Percentiles rank a stretch among this genome's conserved stretches.
phyloP scores from a whole-genome alignment of 441 rosid species.

The Adansonia gregorii region DNA sequence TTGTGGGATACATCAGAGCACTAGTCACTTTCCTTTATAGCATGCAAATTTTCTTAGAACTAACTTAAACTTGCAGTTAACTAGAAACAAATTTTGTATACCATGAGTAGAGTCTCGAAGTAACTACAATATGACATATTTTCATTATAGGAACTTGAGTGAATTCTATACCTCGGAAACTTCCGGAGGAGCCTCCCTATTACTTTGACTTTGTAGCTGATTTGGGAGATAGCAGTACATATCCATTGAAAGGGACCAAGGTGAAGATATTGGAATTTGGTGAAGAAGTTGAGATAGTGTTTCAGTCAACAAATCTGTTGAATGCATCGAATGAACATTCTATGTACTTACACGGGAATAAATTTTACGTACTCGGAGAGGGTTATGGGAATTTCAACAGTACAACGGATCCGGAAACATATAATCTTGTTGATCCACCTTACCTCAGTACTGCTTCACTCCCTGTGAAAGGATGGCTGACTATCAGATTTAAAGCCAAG shows the following conservation, averaged over 20 bases:
- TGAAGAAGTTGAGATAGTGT: conserved; percentile 46
- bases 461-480: conserved; percentile 53
- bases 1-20: not conserved
- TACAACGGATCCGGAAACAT: conserved; percentile 35
- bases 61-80: not conserved
- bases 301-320: conserved; percentile 52
- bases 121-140: conserved; percentile 49
- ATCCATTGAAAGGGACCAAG: conserved; percentile 39
- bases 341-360: conserved; percentile 60
- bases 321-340: conserved; percentile 50
- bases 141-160: conserved; percentile 45
- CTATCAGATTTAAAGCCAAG: conserved; percentile 47
- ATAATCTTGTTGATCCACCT: conserved; percentile 56
- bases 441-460: conserved; percentile 45
- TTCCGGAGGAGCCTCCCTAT: conserved; percentile 65
- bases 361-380: conserved; percentile 37
- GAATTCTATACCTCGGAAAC: conserved; percentile 70
- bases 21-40: not conserved
- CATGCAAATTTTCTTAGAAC: not conserved
- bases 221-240: not conserved
- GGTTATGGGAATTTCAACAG: conserved; percentile 38
- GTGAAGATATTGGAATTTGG: conserved; percentile 40
- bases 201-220: conserved; percentile 58
- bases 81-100: conserved; percentile 46
- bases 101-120: conserved; percentile 53